Evolutionary conservation across 768 basidiomycete genomes (phyloP).

Genomic region (Mycena haematopus): DNA sequence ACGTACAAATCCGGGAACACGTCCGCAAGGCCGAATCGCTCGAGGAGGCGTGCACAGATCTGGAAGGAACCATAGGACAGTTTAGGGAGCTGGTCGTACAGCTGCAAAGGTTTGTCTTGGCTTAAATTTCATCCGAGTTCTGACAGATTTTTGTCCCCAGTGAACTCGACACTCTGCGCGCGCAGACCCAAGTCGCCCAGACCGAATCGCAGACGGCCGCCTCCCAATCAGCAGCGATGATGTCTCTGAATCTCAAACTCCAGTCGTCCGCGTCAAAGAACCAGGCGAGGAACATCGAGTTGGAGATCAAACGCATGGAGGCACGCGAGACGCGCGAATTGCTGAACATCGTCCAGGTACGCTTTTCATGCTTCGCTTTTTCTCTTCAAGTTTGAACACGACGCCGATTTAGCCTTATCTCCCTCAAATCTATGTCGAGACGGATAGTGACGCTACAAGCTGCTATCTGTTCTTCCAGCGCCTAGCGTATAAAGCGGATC

Average conservation of each 20-base stretch:
- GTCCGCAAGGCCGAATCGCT: conserved; percentile 66
- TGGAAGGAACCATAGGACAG: conserved; percentile 86
- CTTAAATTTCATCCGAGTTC: not conserved
- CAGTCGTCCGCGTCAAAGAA: conserved; percentile 92
- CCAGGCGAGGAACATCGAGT: conserved; percentile 87
- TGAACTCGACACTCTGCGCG: conserved; percentile 84
- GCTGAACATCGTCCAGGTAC: conserved; percentile 82
- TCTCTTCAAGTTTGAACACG: conserved; percentile 8
- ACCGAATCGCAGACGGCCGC: conserved; percentile 82
- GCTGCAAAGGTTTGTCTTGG: conserved; percentile 70
- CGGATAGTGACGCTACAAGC: conserved; percentile 86
- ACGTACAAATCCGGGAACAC: conserved; percentile 73
- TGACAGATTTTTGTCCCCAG: conserved; percentile 43
- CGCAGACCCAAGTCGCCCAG: conserved; percentile 86
- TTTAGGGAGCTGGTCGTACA: conserved; percentile 92
- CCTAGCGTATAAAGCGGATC: conserved; percentile 83
- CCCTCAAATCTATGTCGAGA: conserved; percentile 88
- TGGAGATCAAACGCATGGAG: conserved; percentile 87
- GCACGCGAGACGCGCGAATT: conserved; percentile 83
- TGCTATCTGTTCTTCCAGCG: conserved; percentile 95
- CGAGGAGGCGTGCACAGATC: conserved; percentile 83
- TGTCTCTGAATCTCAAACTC: conserved; percentile 93
- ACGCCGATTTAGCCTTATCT: conserved; percentile 75
- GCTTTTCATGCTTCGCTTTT: conserved; percentile 5
- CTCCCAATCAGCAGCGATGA: conserved; percentile 90